phyloP scores from a whole-genome alignment of 768 basidiomycete species.

The Lentinula guzmanii region DNA sequence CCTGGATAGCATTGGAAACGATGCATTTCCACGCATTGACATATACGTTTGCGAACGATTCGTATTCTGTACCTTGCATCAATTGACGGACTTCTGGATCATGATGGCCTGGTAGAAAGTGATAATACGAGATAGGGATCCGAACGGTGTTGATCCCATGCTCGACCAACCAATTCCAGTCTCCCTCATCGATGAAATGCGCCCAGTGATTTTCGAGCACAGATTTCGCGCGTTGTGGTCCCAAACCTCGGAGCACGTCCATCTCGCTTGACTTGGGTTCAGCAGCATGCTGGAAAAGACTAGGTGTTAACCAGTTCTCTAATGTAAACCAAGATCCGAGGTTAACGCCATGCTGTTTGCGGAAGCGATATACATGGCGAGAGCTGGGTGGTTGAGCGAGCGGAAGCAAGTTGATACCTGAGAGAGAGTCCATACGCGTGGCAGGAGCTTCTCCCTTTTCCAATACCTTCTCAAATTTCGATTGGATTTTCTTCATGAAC shows the following conservation, averaged over 20 bases:
- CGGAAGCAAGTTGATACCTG: neutral
- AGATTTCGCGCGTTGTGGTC: conserved; percentile 20
- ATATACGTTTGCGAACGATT: conserved; percentile 41
- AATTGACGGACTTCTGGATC: neutral
- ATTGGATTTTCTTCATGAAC: conserved; percentile 6
- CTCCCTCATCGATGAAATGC: conserved; percentile 57
- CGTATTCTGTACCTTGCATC: conserved; percentile 61
- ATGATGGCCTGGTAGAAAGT: conserved; percentile 15
- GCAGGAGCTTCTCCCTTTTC: neutral
- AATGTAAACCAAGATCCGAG: conserved; percentile 82
- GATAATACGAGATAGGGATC: conserved; percentile 43
- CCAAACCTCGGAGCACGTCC: conserved; percentile 55
- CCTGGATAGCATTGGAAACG: conserved; percentile 44
- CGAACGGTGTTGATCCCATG: conserved; percentile 59
- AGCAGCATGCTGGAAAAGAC: conserved; percentile 48
- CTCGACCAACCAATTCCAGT: conserved; percentile 56
- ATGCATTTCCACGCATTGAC: conserved; percentile 66
- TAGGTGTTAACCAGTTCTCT: conserved; percentile 67
- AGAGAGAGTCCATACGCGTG: neutral
- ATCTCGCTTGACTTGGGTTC: conserved; percentile 60
- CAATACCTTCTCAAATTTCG: conserved; percentile 1
- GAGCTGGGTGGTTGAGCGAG: conserved; percentile 4
- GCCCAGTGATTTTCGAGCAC: conserved; percentile 70
- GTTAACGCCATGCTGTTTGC: conserved; percentile 79
- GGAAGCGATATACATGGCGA: conserved; percentile 37